Conservation (phyloP, 768 basidiomycete genomes). For the Boletus fagicola region DNA sequence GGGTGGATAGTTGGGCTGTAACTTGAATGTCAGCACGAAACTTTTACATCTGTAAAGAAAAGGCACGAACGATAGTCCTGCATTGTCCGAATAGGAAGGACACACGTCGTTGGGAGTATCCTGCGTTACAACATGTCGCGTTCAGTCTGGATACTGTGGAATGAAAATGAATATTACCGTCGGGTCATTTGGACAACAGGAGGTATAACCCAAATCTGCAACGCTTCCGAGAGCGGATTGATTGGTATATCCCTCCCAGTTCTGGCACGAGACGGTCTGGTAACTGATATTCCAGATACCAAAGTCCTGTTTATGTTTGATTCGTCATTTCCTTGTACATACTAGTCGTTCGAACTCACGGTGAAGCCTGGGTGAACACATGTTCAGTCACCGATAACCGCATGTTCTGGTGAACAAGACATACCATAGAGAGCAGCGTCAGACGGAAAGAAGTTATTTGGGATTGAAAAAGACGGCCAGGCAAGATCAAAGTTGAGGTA, state of each 20-base stretch:
- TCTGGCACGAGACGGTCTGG: conserved; percentile 56
- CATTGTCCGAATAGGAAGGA: conserved; percentile 67
- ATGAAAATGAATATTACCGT: conserved; percentile 38
- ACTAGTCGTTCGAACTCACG: conserved; percentile 25
- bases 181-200: conserved; percentile 74
- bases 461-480: conserved; percentile 70
- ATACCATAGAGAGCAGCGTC: conserved; percentile 62
- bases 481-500: conserved; percentile 83
- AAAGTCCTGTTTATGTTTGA: conserved; percentile 55
- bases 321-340: not conserved
- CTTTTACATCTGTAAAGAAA: not conserved
- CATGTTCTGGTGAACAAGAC: conserved; percentile 7
- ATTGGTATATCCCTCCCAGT: conserved; percentile 64
- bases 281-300: conserved; percentile 86
- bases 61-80: conserved; percentile 56
- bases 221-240: conserved; percentile 69
- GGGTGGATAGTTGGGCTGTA: conserved; percentile 34
- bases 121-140: conserved; percentile 24
- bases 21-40: conserved; percentile 5
- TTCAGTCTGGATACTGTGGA: conserved; percentile 3
- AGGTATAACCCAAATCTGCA: conserved; percentile 50
- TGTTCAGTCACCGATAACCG: conserved; percentile 31
- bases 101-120: conserved; percentile 51
- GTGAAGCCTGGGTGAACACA: conserved; percentile 35
- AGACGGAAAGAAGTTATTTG: conserved; percentile 72